phyloP scores from a whole-genome alignment of 352 stramenopile genomes.

The Pythium biforme region DNA sequence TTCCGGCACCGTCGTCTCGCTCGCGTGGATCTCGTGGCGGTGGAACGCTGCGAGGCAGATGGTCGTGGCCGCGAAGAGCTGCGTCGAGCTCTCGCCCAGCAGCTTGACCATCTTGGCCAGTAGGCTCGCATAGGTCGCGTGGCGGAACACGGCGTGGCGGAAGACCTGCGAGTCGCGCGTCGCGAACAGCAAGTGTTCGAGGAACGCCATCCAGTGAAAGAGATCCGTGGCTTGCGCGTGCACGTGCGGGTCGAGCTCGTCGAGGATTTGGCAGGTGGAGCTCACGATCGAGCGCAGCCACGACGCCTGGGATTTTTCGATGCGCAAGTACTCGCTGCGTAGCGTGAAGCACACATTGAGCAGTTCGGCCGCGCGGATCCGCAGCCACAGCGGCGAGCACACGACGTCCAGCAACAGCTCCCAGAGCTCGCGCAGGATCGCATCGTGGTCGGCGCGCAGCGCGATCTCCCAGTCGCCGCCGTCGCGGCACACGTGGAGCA shows the following conservation, averaged over 20 bases:
- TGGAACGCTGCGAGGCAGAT: constrained; percentile 61
- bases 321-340: constrained; percentile 27
- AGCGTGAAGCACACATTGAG: constrained; percentile 47
- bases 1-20: background rate
- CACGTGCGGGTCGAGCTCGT: constrained; percentile 49
- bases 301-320: constrained; percentile 28
- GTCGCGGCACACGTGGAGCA: constrained; percentile 26
- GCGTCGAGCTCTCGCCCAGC: constrained; percentile 52
- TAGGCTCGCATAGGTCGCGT: constrained; percentile 62
- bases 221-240: constrained; percentile 41
- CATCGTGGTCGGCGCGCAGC: constrained; percentile 21
- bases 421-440: constrained; percentile 52
- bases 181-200: constrained; percentile 49
- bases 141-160: constrained; percentile 32
- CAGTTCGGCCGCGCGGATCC: constrained; percentile 56
- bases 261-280: constrained; percentile 64
- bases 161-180: constrained; percentile 34
- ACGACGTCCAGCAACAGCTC: constrained; percentile 65
- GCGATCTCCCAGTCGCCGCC: constrained; percentile 21
- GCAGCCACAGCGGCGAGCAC: constrained; percentile 62
- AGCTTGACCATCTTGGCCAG: constrained; percentile 62
- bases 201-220: constrained; percentile 64
- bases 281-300: constrained; percentile 69
- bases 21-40: constrained; percentile 40
- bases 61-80: constrained; percentile 62